phyloP scores from a whole-genome alignment of 129 eudicot species.

The Tanacetum coccineum region DNA sequence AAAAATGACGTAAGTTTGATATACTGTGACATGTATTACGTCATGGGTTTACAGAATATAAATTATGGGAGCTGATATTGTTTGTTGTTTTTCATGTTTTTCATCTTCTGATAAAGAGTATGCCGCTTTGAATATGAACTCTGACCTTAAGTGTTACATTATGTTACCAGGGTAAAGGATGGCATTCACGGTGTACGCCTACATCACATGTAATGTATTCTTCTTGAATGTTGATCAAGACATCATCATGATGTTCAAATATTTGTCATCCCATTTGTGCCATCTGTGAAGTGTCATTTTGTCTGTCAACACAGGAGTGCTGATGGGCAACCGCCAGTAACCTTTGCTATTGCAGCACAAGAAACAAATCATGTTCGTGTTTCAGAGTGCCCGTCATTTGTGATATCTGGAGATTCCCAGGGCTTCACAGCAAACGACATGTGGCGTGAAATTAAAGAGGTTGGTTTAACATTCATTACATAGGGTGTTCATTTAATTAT shows the following conservation, averaged over 20 bases:
- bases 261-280: constrained; percentile 5
- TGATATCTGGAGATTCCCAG: constrained; percentile 67
- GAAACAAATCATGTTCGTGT: constrained; percentile 63
- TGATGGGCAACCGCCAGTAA: constrained; percentile 63
- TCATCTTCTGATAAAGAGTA: neutral
- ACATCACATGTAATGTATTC: constrained; percentile 70
- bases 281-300: constrained; percentile 5
- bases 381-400: constrained; percentile 84
- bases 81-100: neutral
- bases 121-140: neutral
- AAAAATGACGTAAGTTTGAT: constrained; percentile 50
- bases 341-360: constrained; percentile 86
- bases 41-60: constrained; percentile 5
- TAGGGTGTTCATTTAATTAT: neutral
- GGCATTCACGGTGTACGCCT: constrained; percentile 67
- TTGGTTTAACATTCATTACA: constrained; percentile 26
- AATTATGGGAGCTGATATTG: neutral
- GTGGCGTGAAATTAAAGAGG: constrained; percentile 94
- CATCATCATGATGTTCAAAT: no score
- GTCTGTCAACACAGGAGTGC: constrained; percentile 60
- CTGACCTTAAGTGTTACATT: constrained; percentile 26
- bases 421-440: constrained; percentile 84
- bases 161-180: constrained; percentile 63
- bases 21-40: constrained; percentile 10
- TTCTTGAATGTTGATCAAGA: neutral